A percentile compares a stretch with the other conserved stretches of the same genome.
phyloP scores from a whole-genome alignment of 1,284 basidiomycete species.

The Boletus semigastroideus region DNA sequence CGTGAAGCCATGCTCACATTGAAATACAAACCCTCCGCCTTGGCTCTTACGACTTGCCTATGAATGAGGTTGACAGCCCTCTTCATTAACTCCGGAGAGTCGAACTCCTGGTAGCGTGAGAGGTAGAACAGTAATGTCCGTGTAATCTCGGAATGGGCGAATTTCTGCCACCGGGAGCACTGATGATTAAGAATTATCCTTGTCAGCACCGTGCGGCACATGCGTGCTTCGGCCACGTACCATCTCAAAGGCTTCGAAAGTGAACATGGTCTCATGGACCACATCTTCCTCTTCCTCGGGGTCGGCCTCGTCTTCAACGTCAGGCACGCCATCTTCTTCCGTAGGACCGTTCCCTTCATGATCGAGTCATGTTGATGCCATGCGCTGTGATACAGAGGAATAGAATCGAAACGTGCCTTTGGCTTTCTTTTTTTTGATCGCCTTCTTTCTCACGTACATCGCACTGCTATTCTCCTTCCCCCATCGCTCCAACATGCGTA shows the following conservation, averaged over 20 bases:
- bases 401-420: slow-evolving; percentile 39
- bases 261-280: slow-evolving; percentile 83
- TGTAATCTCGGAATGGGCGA: slow-evolving; percentile 81
- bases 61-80: slow-evolving; percentile 85
- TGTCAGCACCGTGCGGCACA: slow-evolving; percentile 17
- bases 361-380: slow-evolving; percentile 17
- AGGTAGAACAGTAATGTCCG: slow-evolving; percentile 82
- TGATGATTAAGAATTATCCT: slow-evolving; percentile 9
- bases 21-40: slow-evolving; percentile 91
- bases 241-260: slow-evolving; percentile 85
- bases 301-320: slow-evolving; percentile 65
- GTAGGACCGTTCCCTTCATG: slow-evolving; percentile 38
- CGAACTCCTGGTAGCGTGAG: slow-evolving; percentile 78
- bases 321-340: slow-evolving; percentile 61
- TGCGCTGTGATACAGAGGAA: slow-evolving; percentile 14
- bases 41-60: slow-evolving; percentile 83
- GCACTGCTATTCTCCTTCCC: slow-evolving; percentile 63
- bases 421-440: slow-evolving; percentile 50
- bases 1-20: slow-evolving; percentile 53
- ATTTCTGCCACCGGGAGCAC: slow-evolving; percentile 55
- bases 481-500: slow-evolving; percentile 87
- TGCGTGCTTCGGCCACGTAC: slow-evolving; percentile 48
- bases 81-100: slow-evolving; percentile 78
- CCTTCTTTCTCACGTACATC: slow-evolving; percentile 75
- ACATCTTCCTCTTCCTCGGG: slow-evolving; percentile 60